These are phyloP conservation scores for Leccinellum rugosiceps DNA, from an alignment of 768 basidiomycete genomes.

Conservation along the genomic window DNA sequence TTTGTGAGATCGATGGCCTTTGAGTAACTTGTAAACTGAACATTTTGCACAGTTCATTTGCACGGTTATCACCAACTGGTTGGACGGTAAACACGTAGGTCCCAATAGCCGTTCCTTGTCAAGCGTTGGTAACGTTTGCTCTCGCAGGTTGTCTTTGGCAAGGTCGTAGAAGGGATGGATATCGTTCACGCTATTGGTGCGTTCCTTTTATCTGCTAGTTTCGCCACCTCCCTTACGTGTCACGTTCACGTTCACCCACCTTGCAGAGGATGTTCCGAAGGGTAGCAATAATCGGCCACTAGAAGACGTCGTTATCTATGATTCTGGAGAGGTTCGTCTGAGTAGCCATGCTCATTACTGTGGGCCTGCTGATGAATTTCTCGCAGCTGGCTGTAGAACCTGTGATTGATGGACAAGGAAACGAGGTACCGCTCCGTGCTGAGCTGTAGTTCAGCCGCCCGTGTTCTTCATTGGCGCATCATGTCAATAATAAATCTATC, in stretches of 20 bases:
- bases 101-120: neutral
- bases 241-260: constrained; percentile 8
- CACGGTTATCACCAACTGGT: constrained; percentile 82
- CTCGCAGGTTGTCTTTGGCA: constrained; percentile 84
- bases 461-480: constrained; percentile 33
- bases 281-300: constrained; percentile 66
- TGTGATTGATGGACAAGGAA: constrained; percentile 59
- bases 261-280: constrained; percentile 71
- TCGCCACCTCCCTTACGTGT: neutral
- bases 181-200: constrained; percentile 72
- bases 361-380: constrained; percentile 2
- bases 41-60: constrained; percentile 73
- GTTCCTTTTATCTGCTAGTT: constrained; percentile 16
- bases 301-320: constrained; percentile 75
- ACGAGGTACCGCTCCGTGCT: constrained; percentile 90
- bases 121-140: constrained; percentile 4
- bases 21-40: neutral
- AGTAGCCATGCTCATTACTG: constrained; percentile 10
- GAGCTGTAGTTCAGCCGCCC: constrained; percentile 72
- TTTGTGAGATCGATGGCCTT: constrained; percentile 52
- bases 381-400: constrained; percentile 52
- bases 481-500: constrained; percentile 51
- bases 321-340: constrained; percentile 78
- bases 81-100: constrained; percentile 85
- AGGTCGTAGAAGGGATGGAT: constrained; percentile 90